A percentile compares a stretch with the other conserved stretches of the same genome.
Evolutionary conservation across 306 rosid genomes (phyloP).

Genomic region (peach (Prunus persica)): Prunus_persica_NCBIv2 NC_034009.1:9816501-9817000

Average conservation of each 20-base stretch:
- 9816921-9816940: conserved; percentile 59
- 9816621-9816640: conserved; percentile 66
- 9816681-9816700: background rate
- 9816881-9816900: conserved; percentile 50
- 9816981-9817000: conserved; percentile 57
- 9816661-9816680: background rate
- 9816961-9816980: conserved; percentile 79
- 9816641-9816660: conserved; percentile 69
- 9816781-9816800: conserved; percentile 53
- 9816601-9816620: conserved; percentile 60
- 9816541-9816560: conserved; percentile 50
- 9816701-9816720: background rate
- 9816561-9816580: conserved; percentile 68
- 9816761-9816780: background rate
- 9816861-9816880: conserved; percentile 64
- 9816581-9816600: conserved; percentile 54
- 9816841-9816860: conserved; percentile 80
- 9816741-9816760: no score
- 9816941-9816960: conserved; percentile 61
- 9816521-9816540: conserved; percentile 40
- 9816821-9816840: conserved; percentile 53
- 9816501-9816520: conserved; percentile 54
- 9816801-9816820: conserved; percentile 79
- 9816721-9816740: no score
- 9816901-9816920: conserved; percentile 76